Percentiles rank a stretch among this genome's conserved stretches.
phyloP scores from a whole-genome alignment of 306 rosid species.

The Arachis stenosperma region DNA sequence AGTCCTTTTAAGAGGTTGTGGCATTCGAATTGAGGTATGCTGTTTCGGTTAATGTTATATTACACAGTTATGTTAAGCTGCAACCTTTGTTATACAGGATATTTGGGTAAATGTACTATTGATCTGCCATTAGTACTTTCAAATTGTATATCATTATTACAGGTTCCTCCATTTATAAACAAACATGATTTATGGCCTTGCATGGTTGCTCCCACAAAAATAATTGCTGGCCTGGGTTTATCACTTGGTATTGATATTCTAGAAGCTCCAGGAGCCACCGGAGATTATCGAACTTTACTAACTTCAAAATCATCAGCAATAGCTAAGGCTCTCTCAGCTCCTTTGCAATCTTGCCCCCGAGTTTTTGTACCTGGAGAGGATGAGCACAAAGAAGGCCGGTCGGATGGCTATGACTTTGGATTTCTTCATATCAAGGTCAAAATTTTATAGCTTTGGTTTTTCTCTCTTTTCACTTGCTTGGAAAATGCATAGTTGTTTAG shows the following conservation, averaged over 20 bases:
- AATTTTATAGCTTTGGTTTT: conserved; percentile 26
- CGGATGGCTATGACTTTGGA: conserved; percentile 97
- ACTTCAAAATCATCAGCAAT: conserved; percentile 88
- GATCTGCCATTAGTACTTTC: conserved; percentile 12
- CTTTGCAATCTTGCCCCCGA: conserved; percentile 64
- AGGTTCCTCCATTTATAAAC: conserved; percentile 82
- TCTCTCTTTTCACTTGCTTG: conserved; percentile 14
- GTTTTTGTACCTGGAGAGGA: conserved; percentile 93
- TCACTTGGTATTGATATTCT: conserved; percentile 94
- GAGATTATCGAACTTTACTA: conserved; percentile 87
- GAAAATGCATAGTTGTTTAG: conserved; percentile 19
- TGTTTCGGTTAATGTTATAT: conserved; percentile 29
- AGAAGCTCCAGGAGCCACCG: conserved; percentile 97
- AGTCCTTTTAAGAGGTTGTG: conserved; percentile 95
- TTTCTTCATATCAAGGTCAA: conserved; percentile 94
- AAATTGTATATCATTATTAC: conserved; percentile 19
- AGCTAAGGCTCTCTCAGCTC: conserved; percentile 88
- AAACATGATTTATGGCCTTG: conserved; percentile 86
- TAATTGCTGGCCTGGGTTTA: conserved; percentile 92
- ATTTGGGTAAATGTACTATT: conserved; percentile 11
- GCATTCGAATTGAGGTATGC: conserved; percentile 92
- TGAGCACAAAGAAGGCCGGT: conserved; percentile 73
- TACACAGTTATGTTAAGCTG: conserved; percentile 12
- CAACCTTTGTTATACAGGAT: background rate
- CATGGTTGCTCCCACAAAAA: conserved; percentile 99